phyloP scores from a whole-genome alignment of 2,329 filamentous ascomycete species.

The Rugonectria rugulosa region DNA sequence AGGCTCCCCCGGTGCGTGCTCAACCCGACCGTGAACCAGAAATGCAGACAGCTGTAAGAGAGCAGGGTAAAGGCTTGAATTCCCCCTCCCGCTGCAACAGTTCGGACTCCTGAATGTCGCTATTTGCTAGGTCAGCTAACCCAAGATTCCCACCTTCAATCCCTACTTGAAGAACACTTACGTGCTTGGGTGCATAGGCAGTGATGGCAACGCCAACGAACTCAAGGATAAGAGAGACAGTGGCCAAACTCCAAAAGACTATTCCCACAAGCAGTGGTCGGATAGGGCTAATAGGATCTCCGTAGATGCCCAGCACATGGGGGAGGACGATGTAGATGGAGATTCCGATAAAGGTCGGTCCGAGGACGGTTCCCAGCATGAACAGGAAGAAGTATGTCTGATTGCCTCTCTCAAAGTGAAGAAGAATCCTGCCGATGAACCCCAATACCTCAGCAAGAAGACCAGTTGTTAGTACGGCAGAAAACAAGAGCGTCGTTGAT shows the following conservation, averaged over 20 bases:
- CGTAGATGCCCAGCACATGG: conserved; percentile 56
- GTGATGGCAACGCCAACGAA: conserved; percentile 52
- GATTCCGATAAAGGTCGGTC: conserved; percentile 54
- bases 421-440: conserved; percentile 55
- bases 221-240: conserved; percentile 47
- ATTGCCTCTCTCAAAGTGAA: conserved; percentile 44
- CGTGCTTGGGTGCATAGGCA: conserved; percentile 42
- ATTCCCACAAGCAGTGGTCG: conserved; percentile 45
- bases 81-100: conserved; percentile 54
- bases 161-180: conserved; percentile 45
- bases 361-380: conserved; percentile 56
- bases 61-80: conserved; percentile 53
- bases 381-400: conserved; percentile 52
- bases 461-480: conserved; percentile 49
- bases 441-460: conserved; percentile 54
- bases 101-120: conserved; percentile 45
- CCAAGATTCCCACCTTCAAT: not conserved
- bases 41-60: conserved; percentile 48
- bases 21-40: conserved; percentile 51
- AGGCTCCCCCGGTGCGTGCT: conserved; percentile 47
- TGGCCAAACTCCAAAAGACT: conserved; percentile 44
- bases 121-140: conserved; percentile 25
- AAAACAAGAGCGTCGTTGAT: conserved; percentile 51
- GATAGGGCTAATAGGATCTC: conserved; percentile 49
- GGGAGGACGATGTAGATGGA: conserved; percentile 56